These are phyloP conservation scores for Cytospora leucostoma DNA, from an alignment of 2,329 filamentous ascomycete species.

Conservation along the genomic window DNA sequence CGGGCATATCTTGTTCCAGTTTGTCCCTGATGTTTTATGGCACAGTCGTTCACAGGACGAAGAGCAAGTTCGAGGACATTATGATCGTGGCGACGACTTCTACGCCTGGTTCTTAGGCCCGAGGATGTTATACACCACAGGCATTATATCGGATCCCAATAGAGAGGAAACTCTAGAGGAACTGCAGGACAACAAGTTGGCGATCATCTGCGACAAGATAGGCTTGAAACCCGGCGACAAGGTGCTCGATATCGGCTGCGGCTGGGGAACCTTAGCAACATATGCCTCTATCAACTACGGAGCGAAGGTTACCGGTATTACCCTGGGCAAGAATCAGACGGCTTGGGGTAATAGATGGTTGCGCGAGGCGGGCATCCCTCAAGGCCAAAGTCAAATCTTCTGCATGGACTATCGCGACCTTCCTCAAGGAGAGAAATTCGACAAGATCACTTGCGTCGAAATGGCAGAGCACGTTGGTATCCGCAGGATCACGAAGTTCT, in stretches of 20 bases:
- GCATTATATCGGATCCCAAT: conserved; percentile 84
- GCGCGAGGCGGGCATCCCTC: conserved; percentile 75
- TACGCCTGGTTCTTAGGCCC: conserved; percentile 98
- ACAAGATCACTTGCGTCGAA: conserved; percentile 96
- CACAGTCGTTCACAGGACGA: conserved; percentile 93
- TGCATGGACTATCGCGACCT: conserved; percentile 98
- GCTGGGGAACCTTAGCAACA: conserved; percentile 93
- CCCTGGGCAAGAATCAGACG: conserved; percentile 92
- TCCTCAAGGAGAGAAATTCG: conserved; percentile 70
- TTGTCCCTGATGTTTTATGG: conserved; percentile 88
- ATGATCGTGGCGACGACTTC: conserved; percentile 97
- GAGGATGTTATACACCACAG: conserved; percentile 98
- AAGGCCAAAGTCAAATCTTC: conserved; percentile 86
- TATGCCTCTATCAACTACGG: conserved; percentile 93
- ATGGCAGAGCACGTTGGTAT: conserved; percentile 99
- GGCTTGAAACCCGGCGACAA: conserved; percentile 76
- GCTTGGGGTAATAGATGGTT: conserved; percentile 93
- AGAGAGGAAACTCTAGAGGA: conserved; percentile 89
- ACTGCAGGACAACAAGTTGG: conserved; percentile 96
- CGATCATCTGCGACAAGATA: conserved; percentile 95
- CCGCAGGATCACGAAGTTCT: conserved; percentile 78
- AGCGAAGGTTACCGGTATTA: conserved; percentile 79
- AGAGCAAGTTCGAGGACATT: conserved; percentile 96
- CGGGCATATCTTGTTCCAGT: conserved; percentile 83
- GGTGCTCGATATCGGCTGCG: conserved; percentile 93